Percentiles rank a stretch among this genome's conserved stretches.
Evolutionary conservation across 805 yeast species (phyloP).

Genomic region (Kodamaea fukazawae): DNA sequence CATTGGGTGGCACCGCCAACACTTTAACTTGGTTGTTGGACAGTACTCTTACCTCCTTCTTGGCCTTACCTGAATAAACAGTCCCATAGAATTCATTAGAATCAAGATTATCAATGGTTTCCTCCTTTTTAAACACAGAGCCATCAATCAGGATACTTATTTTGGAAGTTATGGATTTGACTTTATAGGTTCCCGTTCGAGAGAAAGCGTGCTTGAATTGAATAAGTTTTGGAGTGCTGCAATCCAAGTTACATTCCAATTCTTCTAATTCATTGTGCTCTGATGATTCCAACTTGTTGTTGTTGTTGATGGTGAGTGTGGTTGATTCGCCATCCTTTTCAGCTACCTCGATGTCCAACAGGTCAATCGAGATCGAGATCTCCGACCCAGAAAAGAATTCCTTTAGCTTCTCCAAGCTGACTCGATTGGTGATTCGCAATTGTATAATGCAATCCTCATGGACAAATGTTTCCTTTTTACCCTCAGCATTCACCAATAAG

Average conservation of each 20-base stretch:
- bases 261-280: neutral
- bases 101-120: neutral
- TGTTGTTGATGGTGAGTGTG: neutral
- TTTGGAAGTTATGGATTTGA: neutral
- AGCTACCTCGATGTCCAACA: neutral
- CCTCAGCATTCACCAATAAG: constrained; percentile 2
- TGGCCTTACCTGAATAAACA: constrained; percentile 4
- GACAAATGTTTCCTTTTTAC: constrained; percentile 6
- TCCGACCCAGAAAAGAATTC: neutral
- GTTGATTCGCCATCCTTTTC: neutral
- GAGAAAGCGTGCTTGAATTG: constrained; percentile 5
- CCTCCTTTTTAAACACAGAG: neutral
- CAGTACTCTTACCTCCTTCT: constrained; percentile 1
- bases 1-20: constrained; percentile 13
- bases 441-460: constrained; percentile 10
- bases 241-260: constrained; percentile 1
- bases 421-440: neutral
- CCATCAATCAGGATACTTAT: constrained; percentile 2
- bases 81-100: neutral
- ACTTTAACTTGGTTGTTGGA: constrained; percentile 7
- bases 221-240: neutral
- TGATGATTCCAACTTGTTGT: neutral
- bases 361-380: neutral
- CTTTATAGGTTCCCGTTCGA: constrained; percentile 2
- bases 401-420: neutral